phyloP scores from a whole-genome alignment of 108 stramenopile genomes.

The Schizochytrium sp. region DNA sequence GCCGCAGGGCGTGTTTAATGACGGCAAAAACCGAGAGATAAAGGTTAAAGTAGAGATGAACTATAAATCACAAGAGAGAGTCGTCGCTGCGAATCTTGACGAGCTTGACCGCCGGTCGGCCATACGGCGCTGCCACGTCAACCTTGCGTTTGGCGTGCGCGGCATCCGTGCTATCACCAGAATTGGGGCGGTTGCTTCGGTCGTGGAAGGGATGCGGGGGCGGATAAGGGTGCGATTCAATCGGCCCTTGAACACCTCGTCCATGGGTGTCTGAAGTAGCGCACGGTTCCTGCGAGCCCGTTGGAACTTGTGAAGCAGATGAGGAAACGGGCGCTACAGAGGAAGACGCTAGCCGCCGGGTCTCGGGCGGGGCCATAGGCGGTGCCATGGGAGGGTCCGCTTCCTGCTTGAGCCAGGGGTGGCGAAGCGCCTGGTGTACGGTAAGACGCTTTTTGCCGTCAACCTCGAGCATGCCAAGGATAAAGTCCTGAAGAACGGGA shows the following conservation, averaged over 20 bases:
- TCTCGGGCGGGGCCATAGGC: not conserved
- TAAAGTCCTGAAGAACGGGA: not conserved
- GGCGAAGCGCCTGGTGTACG: not conserved
- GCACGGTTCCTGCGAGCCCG: too few species aligned
- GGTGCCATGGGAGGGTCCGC: not conserved
- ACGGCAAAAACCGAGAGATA: too few species aligned
- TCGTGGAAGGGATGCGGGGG: not conserved
- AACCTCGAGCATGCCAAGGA: conserved; percentile 9
- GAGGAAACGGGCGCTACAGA: too few species aligned
- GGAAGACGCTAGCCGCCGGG: too few species aligned
- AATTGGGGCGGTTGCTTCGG: not conserved
- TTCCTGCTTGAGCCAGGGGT: not conserved
- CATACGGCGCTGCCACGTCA: not conserved
- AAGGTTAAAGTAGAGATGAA: too few species aligned
- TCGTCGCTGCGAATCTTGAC: not conserved
- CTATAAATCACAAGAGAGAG: not conserved
- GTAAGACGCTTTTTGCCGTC: conserved; percentile 10
- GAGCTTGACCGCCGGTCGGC: not conserved
- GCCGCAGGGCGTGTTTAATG: too few species aligned
- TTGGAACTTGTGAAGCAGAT: too few species aligned
- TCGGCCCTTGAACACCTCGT: too few species aligned
- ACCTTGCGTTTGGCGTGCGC: not conserved
- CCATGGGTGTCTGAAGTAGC: too few species aligned
- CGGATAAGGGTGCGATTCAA: not conserved
- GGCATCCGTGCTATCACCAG: not conserved